These are phyloP conservation scores for Metschnikowia cubensis DNA, from an alignment of 805 yeast species.

Conservation along the genomic window DNA sequence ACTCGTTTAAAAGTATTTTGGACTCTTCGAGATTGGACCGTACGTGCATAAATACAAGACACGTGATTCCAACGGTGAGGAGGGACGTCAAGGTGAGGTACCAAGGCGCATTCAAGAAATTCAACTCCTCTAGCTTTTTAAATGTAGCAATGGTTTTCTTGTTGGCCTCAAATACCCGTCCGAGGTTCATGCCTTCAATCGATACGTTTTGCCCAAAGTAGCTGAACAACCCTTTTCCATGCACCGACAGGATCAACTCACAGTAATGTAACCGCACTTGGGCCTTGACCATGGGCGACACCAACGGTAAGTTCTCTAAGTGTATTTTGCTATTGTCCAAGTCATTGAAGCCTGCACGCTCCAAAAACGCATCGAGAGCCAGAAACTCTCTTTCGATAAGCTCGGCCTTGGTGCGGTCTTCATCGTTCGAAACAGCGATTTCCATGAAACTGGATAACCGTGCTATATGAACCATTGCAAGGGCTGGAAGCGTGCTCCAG, in stretches of 20 bases:
- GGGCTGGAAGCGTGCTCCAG: slow-evolving; percentile 47
- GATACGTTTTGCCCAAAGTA: slow-evolving; percentile 31
- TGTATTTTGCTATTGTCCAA: slow-evolving; percentile 3
- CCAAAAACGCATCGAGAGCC: slow-evolving; percentile 30
- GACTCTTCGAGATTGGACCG: slow-evolving; percentile 32
- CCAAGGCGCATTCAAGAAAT: slow-evolving; percentile 47
- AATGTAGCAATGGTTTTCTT: slow-evolving; percentile 1
- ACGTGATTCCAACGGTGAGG: slow-evolving; percentile 42
- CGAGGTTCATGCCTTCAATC: slow-evolving; percentile 29
- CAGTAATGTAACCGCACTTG: slow-evolving; percentile 40
- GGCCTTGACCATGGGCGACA: slow-evolving; percentile 23
- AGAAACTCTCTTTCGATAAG: slow-evolving; percentile 31
- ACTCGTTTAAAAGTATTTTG: slow-evolving; percentile 21
- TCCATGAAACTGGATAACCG: slow-evolving; percentile 36
- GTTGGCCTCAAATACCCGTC: slow-evolving; percentile 28
- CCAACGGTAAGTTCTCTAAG: slow-evolving; percentile 8
- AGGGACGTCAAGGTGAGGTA: slow-evolving; percentile 43
- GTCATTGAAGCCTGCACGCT: slow-evolving; percentile 32
- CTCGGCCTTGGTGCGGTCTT: slow-evolving; percentile 25
- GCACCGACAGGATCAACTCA: slow-evolving; percentile 33
- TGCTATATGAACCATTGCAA: slow-evolving; percentile 44
- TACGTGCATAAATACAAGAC: slow-evolving; percentile 40
- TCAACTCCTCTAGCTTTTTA: slow-evolving; percentile 18
- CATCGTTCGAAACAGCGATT: slow-evolving; percentile 24
- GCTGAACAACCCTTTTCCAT: slow-evolving; percentile 32